Percentiles rank a stretch among this genome's conserved stretches.
Conservation (phyloP, 768 basidiomycete genomes). For the Glaciozyma antarctica region DNA sequence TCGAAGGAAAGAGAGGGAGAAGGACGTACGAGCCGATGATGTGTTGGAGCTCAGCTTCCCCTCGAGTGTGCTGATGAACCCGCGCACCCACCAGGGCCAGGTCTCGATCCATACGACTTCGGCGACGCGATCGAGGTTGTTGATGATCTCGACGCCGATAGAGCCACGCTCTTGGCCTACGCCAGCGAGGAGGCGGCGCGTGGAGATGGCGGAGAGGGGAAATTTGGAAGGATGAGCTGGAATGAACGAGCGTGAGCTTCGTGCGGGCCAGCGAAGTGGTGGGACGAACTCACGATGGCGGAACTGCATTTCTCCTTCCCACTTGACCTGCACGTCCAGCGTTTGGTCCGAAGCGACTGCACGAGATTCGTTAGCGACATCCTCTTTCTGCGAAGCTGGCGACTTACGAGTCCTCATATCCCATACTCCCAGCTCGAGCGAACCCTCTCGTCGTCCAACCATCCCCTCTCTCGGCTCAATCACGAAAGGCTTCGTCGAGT, state of each 20-base stretch:
- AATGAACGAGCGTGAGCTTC: too few species aligned
- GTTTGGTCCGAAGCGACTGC: neutral
- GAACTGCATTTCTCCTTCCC: conserved; percentile 30
- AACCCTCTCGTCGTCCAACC: neutral
- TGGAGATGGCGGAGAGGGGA: conserved; percentile 50
- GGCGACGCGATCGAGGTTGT: conserved; percentile 45
- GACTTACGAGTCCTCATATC: conserved; percentile 15
- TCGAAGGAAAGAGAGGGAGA: neutral
- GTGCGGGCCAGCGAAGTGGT: neutral
- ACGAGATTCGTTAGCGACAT: neutral
- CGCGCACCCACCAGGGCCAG: conserved; percentile 84
- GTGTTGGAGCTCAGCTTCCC: conserved; percentile 39
- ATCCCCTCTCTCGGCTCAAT: conserved; percentile 1
- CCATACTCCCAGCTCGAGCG: conserved; percentile 8
- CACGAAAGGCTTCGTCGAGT: conserved; percentile 17
- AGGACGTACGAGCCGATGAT: neutral
- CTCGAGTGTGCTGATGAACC: conserved; percentile 70
- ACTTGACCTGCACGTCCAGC: conserved; percentile 13
- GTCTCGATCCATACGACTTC: conserved; percentile 67
- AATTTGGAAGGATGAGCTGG: conserved; percentile 27
- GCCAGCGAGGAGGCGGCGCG: conserved; percentile 63
- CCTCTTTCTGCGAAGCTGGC: neutral
- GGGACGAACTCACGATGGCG: conserved; percentile 23
- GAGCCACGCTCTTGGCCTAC: conserved; percentile 65
- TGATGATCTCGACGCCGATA: conserved; percentile 55